Conservation (phyloP, 768 basidiomycete species). For the Cystobasidium onofrii region DNA sequence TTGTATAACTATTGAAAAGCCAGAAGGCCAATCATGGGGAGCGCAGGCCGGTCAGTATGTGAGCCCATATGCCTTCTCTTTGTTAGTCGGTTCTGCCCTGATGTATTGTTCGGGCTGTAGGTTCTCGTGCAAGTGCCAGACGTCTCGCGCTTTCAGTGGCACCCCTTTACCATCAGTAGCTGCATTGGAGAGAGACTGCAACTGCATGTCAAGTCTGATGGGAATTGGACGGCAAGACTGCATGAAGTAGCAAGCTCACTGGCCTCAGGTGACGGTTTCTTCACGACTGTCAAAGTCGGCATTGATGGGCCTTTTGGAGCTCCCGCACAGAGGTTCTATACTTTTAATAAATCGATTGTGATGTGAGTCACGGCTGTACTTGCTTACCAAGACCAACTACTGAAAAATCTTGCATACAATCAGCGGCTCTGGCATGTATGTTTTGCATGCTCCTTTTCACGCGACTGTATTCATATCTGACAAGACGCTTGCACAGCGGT, state of each 20-base stretch:
- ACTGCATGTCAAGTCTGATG: conserved; percentile 27
- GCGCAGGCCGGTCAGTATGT: conserved; percentile 28
- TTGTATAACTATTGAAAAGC: background rate
- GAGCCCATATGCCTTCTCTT: background rate
- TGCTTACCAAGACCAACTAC: background rate
- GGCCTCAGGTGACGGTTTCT: background rate
- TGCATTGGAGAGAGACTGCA: conserved; percentile 26
- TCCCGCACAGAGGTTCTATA: conserved; percentile 26
- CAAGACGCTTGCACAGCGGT: background rate
- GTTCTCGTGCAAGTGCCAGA: conserved; percentile 25
- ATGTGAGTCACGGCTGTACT: background rate
- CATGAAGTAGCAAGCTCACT: background rate
- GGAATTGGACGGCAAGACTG: conserved; percentile 18
- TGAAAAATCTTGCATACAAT: background rate
- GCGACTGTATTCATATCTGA: background rate
- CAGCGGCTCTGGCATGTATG: conserved; percentile 11
- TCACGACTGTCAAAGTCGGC: conserved; percentile 8
- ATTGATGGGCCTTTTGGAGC: conserved; percentile 26
- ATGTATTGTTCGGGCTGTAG: background rate
- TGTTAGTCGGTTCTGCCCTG: background rate
- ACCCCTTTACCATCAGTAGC: conserved; percentile 23
- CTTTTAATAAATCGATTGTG: conserved; percentile 23
- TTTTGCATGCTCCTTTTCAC: no score
- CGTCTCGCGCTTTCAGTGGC: conserved; percentile 29
- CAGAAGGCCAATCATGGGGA: conserved; percentile 10